Evolutionary conservation across 2,329 filamentous ascomycete species (phyloP), one percentile per base, ranked within the genome.

Genomic region (Cladophialophora exuberans): DNA sequence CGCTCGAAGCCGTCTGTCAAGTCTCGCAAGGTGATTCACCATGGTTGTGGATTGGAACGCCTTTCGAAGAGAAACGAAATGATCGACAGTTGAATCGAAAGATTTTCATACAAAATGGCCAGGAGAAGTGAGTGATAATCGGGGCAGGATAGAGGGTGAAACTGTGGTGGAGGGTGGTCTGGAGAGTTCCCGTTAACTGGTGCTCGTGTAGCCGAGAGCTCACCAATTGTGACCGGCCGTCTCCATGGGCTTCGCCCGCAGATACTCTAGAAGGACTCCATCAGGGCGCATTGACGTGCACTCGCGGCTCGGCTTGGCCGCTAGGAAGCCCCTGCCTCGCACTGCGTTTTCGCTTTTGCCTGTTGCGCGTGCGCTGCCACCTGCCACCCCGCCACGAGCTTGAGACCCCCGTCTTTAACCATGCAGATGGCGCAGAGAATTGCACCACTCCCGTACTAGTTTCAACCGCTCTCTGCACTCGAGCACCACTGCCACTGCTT

Each of bases 341-440:
- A 23, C 26, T n/a, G 33, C 9, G 41, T 10, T 36, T 31, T 54
- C 51, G 51, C 51, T 43, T 54, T 35, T 54, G 18, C 30, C 35
- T 48, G 43, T 43, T 20, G 31, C 42, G 47, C 36, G 28, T 51
- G 47, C 38, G 22, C 33, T 41, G 50, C 35, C 51, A n/a, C 38
- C 51, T n/a, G n/a, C n/a, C n/a, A n/a, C n/a, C 44, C 51, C 51
- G 51, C 51, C 51, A 48, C 51, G 36, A 48, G 41, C 26, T 22
- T 28, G 18, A 20, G 33, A 23, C 42, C 23, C 46, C 46, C 36
- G 33, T 49, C 33, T 49, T 38, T 49, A 49, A 22, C 26, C 33
- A 49, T 30, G 33, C 46, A 49, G 35, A 31, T 46, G 30, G 42
- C 49, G 41, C 39, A 52, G 44, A 44, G 49, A 31, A 52, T 39